Percentiles rank a stretch among this genome's conserved stretches.
These are phyloP conservation scores for Gastrodia elata DNA, from an alignment of 106 monocot species.

Conservation along the genomic window DNA sequence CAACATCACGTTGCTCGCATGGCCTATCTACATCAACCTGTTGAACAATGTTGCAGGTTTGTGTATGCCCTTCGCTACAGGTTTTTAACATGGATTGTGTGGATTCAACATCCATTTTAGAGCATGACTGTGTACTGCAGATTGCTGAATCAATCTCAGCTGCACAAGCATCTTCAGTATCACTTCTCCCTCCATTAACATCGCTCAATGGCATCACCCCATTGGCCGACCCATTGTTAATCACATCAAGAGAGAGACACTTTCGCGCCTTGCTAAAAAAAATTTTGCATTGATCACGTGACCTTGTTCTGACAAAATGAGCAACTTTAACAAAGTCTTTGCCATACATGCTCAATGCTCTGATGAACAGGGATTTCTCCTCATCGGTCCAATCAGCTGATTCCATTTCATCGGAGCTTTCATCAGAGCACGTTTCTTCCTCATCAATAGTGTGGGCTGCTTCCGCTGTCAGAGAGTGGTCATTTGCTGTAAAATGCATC, in stretches of 20 bases:
- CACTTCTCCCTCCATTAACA: conserved; percentile 48
- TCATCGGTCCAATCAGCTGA: conserved; percentile 76
- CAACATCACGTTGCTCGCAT: conserved; percentile 15
- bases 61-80: conserved; percentile 14
- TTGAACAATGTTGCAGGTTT: conserved; percentile 5
- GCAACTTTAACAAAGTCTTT: conserved; percentile 72
- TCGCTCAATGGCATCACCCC: conserved; percentile 28
- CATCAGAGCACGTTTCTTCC: conserved; percentile 54
- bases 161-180: conserved; percentile 56
- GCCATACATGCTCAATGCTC: conserved; percentile 51
- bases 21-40: conserved; percentile 20
- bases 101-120: conserved; percentile 41
- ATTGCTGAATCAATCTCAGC: conserved; percentile 63
- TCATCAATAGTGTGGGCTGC: conserved; percentile 35
- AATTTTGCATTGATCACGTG: conserved; percentile 75
- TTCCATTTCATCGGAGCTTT: conserved; percentile 40
- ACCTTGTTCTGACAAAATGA: conserved; percentile 44
- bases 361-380: conserved; percentile 65
- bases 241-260: conserved; percentile 56
- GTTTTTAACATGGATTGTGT: conserved; percentile 19
- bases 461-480: conserved; percentile 19
- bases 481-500: conserved; percentile 11
- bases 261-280: conserved; percentile 94
- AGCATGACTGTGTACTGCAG: conserved; percentile 62
- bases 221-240: conserved; percentile 24